Base-by-base conservation (phyloP, 305 asterid genomes). In the Petunia hybrid region DNA sequence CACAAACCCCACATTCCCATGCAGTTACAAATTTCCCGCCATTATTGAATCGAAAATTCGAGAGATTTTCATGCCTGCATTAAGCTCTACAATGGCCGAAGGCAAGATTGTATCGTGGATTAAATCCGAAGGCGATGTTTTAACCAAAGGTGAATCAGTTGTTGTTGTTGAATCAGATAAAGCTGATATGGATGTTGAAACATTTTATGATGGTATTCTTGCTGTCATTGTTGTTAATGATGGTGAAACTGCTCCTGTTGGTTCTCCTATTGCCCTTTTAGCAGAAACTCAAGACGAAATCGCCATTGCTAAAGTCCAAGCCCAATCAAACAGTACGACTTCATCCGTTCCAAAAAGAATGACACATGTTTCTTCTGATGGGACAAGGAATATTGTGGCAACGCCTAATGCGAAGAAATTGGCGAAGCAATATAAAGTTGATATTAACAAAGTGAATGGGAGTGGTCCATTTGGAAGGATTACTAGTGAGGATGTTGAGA, bases 181-280 rank as follows among this genome's bases (percentile, higher is more conserved):
- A 43, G 99, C 99, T 42, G 99, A 95, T 76, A 95, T 95, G 99
- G 99, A 95, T 77, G 99, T 95, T 4, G 99, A 95, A 79, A 91
- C 98, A 0, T 95, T 95, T 82, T 89, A 95, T 81, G 98, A 90
- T 78, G 99, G 99, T 0, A 91, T 91, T 2, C 66, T 95, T 2
- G 99, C 98, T 8, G 97, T 92, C 61, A 94, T 95, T 77, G 96
- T 95, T 45, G 97, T 95, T 53, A 87, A 85, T 5, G 98, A 94
- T 35, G 99, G 98, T 4, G 95, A 90, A 60, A 76, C 91, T 10
- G 98, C 98, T 61, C 94, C 91, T 0, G 97, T 96, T 2, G 98
- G 99, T 5, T 81, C 98, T 0, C 89, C 99, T 61, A 96, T 96
- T 82, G 97, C 97, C 14, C 76, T 96, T 4, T 82, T 94, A 31